Evolutionary conservation across 2,329 filamentous ascomycete species (phyloP), one percentile per base, ranked within the genome.

Genomic region (Colletotrichum lupini): DNA sequence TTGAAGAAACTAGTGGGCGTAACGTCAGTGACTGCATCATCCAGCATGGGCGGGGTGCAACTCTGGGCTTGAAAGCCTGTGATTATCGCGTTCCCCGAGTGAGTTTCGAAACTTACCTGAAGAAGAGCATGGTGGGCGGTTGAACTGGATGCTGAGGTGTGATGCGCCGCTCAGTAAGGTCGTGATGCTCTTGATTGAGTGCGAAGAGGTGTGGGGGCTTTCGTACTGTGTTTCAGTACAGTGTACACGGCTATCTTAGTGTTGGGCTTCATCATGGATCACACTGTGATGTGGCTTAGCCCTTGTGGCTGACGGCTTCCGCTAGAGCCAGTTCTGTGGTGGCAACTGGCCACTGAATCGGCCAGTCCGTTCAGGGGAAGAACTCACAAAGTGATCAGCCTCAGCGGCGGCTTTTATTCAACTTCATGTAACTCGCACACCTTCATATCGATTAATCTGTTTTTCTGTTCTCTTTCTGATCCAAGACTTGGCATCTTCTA

Each of bases 1-100:
- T 98, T 98, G 92, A 98, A 98, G 88, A 98, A 98, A 87, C 94
- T 97, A n/a, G 46, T 37, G 52, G 42, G 67, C 16, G 60, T 28
- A 57, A 28, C 60, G 67, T 73, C 37, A 73, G 67, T 60, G 26
- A 16, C 32, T 7, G 35, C 14, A 53, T 22, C 42, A 49, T 9
- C 37, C 16, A 9, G 19, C 42, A 8, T 4, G 26, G 62, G 30
- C 26, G 46, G 19, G 9, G 1, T 12, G 14, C 5, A 8, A 24
- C 37, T 30, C 19, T 3, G 0, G 11, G 11, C 3, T 12, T 6
- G 16, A 8, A 37, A 35, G 16, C 37, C 52, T 2, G 16, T 4
- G 3, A n/a, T 6, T 22, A 9, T 12, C 16, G 56, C 16, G 6
- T 7, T n/a, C 9, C 3, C 24, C 28, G n/a, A 6, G 19, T 65